Percentiles rank a stretch among this genome's conserved stretches.
phyloP scores from a whole-genome alignment of 2,329 filamentous ascomycete species.

The Graphiopsis chlorocephala region DNA sequence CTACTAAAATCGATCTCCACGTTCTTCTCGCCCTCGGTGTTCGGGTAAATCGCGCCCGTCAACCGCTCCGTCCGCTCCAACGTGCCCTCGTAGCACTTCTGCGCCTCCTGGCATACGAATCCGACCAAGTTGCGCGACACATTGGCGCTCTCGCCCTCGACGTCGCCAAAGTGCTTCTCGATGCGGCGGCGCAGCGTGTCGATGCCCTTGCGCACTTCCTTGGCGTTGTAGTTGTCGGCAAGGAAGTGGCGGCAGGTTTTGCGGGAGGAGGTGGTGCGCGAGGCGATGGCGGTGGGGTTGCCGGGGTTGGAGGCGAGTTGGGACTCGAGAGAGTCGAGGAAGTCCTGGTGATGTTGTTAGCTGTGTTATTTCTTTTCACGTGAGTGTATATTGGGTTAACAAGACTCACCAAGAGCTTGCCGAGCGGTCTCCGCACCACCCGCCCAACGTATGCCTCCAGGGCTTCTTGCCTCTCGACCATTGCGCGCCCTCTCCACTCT shows the following conservation, averaged over 20 bases:
- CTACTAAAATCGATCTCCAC: constrained; percentile 41
- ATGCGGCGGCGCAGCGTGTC: constrained; percentile 85
- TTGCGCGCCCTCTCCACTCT: constrained; percentile 77
- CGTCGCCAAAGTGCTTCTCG: constrained; percentile 95
- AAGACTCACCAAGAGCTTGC: constrained; percentile 68
- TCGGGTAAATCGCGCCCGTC: constrained; percentile 43
- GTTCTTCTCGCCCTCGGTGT: constrained; percentile 39
- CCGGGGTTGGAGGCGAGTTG: constrained; percentile 51
- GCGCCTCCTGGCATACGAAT: constrained; percentile 61
- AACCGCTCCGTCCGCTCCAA: constrained; percentile 49
- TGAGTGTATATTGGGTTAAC: neutral
- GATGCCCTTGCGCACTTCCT: constrained; percentile 85
- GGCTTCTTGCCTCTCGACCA: constrained; percentile 78
- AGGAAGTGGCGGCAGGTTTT: constrained; percentile 83
- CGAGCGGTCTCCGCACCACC: constrained; percentile 83
- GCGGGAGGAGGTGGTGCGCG: constrained; percentile 79
- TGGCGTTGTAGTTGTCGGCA: constrained; percentile 68
- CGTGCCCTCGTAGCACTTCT: constrained; percentile 54
- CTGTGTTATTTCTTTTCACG: neutral
- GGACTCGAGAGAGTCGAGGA: constrained; percentile 83
- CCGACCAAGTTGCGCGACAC: constrained; percentile 59
- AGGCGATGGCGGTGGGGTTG: constrained; percentile 59
- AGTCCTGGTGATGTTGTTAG: constrained; percentile 54
- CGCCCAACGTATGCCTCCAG: constrained; percentile 82
- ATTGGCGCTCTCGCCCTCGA: constrained; percentile 62